Evolutionary conservation across 2,329 filamentous ascomycete genomes (phyloP).

Genomic region (Arthrobotrys sphaeroides): DNA sequence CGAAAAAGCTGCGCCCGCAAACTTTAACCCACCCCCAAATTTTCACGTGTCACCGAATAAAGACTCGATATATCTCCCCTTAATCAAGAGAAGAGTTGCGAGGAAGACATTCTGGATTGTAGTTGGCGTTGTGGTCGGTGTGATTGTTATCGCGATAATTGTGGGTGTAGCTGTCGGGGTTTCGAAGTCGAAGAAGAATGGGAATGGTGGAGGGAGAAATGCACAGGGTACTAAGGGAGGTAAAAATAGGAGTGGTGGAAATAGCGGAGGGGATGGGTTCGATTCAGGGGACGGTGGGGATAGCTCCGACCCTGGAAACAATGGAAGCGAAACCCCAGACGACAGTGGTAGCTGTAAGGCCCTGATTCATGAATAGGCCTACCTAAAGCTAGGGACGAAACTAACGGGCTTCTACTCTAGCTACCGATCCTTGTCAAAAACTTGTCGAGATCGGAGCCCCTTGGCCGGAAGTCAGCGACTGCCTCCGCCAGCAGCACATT

Average conservation of each 20-base stretch:
- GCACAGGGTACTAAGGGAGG: conserved; percentile 3
- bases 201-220: background rate
- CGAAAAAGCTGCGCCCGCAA: conserved; percentile 25
- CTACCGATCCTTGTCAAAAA: conserved; percentile 30
- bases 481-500: conserved; percentile 21
- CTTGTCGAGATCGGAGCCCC: conserved; percentile 26
- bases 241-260: background rate
- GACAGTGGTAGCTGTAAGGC: conserved; percentile 10
- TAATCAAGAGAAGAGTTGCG: conserved; percentile 22
- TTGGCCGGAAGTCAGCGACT: conserved; percentile 5
- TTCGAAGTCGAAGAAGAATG: conserved; percentile 10
- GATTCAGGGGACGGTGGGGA: background rate
- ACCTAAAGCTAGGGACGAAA: background rate
- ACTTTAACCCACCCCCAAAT: conserved; percentile 14
- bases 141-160: conserved; percentile 19
- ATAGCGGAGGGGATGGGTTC: background rate
- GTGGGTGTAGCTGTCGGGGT: conserved; percentile 20
- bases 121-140: background rate
- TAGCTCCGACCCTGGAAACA: background rate
- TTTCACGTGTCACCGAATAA: background rate
- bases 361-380: background rate
- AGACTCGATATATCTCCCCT: conserved; percentile 13
- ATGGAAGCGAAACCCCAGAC: background rate
- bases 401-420: conserved; percentile 7
- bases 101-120: conserved; percentile 34